phyloP scores from a whole-genome alignment of 2,329 filamentous ascomycete genomes.

The Exophiala calicioides region DNA sequence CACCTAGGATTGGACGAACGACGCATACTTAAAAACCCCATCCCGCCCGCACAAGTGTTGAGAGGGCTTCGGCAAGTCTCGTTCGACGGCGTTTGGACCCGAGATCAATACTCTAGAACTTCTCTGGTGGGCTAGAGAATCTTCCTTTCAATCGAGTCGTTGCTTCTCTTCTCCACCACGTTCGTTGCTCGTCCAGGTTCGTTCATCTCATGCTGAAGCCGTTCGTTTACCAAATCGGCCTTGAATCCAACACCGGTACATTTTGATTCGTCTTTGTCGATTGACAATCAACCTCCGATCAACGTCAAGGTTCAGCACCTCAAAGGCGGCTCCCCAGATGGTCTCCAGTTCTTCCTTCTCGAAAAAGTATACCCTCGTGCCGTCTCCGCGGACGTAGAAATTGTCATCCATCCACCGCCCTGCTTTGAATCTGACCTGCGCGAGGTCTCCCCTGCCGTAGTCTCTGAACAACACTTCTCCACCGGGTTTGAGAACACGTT shows the following conservation, averaged over 20 bases:
- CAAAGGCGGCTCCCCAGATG: conserved; percentile 76
- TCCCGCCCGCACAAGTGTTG: too few relatives aligned
- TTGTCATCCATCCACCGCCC: conserved; percentile 92
- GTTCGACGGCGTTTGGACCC: background rate
- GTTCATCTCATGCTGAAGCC: too few relatives aligned
- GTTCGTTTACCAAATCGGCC: conserved; percentile 44
- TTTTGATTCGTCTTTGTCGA: conserved; percentile 84
- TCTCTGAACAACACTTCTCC: conserved; percentile 95
- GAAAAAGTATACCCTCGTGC: conserved; percentile 97
- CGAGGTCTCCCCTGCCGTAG: conserved; percentile 92
- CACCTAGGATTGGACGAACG: too few relatives aligned
- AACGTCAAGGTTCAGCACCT: conserved; percentile 75
- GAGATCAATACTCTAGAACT: conserved; percentile 1
- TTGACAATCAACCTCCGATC: conserved; percentile 92
- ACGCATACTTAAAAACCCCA: too few relatives aligned
- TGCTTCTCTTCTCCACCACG: background rate
- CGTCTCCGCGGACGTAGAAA: conserved; percentile 94
- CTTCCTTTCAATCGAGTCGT: background rate
- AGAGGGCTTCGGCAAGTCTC: conserved; percentile 8
- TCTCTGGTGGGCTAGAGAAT: background rate
- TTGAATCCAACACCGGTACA: conserved; percentile 89
- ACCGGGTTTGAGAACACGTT: conserved; percentile 81
- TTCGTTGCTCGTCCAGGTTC: background rate
- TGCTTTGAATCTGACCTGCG: conserved; percentile 96
- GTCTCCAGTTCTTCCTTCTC: conserved; percentile 76